Evolutionary conservation across 768 basidiomycete species (phyloP).

Genomic region (Candolleomyces efflorescens): DNA sequence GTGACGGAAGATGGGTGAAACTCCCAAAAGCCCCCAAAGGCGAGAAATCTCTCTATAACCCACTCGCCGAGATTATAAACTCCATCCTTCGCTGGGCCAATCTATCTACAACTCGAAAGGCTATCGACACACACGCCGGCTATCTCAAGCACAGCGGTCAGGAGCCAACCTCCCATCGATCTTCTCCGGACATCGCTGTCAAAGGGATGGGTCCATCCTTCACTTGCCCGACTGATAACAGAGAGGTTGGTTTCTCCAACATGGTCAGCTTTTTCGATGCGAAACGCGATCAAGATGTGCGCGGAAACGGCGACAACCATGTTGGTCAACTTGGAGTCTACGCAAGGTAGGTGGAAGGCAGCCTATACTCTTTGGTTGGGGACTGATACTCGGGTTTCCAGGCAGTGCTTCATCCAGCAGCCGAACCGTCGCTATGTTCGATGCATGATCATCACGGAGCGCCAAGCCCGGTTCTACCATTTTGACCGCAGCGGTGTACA

Average conservation of each 20-base stretch:
- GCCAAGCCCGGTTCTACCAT: background rate
- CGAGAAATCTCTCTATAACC: background rate
- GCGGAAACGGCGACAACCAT: background rate
- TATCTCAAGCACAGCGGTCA: background rate
- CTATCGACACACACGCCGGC: background rate
- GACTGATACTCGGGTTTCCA: background rate
- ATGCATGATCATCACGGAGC: background rate
- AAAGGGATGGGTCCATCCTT: background rate
- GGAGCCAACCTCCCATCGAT: too few relatives aligned
- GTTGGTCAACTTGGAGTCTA: background rate
- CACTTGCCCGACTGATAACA: background rate
- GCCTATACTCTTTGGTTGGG: background rate
- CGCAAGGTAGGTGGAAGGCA: background rate
- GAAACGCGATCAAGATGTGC: background rate
- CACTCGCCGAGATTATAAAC: background rate
- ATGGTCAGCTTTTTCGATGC: background rate
- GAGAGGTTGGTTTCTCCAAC: background rate
- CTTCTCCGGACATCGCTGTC: background rate
- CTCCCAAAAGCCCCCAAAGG: background rate
- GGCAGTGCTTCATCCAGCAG: background rate
- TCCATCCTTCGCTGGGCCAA: background rate
- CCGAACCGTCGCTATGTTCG: slow-evolving; percentile 2
- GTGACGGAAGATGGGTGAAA: background rate
- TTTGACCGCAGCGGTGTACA: slow-evolving; percentile 5
- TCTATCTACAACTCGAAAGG: background rate